These are phyloP conservation scores for Solanum lycopersicoides DNA, from an alignment of 257 asterid species.

Conservation along the genomic window DNA sequence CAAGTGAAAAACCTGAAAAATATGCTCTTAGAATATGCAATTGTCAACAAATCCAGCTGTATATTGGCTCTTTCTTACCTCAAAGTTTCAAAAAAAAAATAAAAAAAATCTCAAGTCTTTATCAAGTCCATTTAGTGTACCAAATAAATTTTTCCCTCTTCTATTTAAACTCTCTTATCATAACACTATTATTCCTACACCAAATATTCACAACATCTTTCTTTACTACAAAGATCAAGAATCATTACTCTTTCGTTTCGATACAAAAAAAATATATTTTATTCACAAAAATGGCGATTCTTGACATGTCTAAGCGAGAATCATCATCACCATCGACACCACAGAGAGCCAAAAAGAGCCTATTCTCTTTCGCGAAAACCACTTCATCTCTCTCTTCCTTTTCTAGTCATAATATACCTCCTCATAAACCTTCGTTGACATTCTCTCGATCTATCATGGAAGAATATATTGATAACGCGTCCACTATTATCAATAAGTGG, in stretches of 20 bases:
- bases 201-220: background rate
- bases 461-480: slow-evolving; percentile 31
- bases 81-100: background rate
- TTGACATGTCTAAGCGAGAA: background rate
- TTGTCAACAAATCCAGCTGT: background rate
- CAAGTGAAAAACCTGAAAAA: background rate
- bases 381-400: slow-evolving; percentile 9
- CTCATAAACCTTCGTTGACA: slow-evolving; percentile 7
- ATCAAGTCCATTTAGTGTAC: background rate
- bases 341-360: slow-evolving; percentile 5
- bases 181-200: background rate
- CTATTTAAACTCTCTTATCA: background rate
- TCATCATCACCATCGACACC: slow-evolving; percentile 18
- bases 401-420: slow-evolving; percentile 13
- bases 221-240: background rate
- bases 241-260: background rate
- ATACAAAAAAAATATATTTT: background rate
- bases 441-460: slow-evolving; percentile 37
- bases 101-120: background rate
- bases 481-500: slow-evolving; percentile 36
- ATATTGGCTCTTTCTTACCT: background rate
- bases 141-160: background rate
- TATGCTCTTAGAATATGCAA: background rate
- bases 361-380: slow-evolving; percentile 17
- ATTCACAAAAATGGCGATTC: background rate